Evolutionary conservation across 805 yeast species (phyloP).

Genomic region (Cyberlindnera saturnus): DNA sequence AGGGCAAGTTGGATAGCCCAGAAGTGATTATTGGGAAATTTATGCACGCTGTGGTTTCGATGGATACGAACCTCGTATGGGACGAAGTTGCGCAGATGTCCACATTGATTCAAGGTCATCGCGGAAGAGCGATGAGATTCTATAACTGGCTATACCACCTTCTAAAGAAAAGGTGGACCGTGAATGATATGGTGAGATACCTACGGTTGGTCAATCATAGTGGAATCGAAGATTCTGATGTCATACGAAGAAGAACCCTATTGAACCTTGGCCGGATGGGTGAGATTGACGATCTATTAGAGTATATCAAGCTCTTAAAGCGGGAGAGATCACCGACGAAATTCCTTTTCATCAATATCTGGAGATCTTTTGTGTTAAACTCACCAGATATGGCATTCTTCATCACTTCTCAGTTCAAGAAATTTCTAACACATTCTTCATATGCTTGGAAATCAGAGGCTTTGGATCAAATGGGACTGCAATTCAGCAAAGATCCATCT

Average conservation of each 20-base stretch:
- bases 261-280: conserved; percentile 2
- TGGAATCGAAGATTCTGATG: conserved; percentile 3
- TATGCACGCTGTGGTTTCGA: conserved; percentile 3
- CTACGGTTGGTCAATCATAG: conserved; percentile 6
- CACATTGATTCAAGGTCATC: background rate
- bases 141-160: conserved; percentile 8
- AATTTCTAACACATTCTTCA: background rate
- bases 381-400: background rate
- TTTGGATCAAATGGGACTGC: background rate
- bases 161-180: conserved; percentile 5
- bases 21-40: conserved; percentile 9
- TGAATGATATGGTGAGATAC: conserved; percentile 7
- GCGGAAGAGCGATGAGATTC: conserved; percentile 4
- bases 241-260: conserved; percentile 2
- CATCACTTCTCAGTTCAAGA: conserved; percentile 1
- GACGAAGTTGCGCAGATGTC: conserved; percentile 1
- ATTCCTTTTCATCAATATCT: conserved; percentile 3
- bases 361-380: conserved; percentile 3
- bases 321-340: background rate
- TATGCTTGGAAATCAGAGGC: conserved; percentile 1
- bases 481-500: too few species aligned
- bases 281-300: background rate
- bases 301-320: background rate
- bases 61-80: conserved; percentile 5
- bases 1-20: background rate